These are phyloP conservation scores for Triticum turgidum DNA, from an alignment of 176 grass and related monocot genomes.

Conservation along the genomic window DNA sequence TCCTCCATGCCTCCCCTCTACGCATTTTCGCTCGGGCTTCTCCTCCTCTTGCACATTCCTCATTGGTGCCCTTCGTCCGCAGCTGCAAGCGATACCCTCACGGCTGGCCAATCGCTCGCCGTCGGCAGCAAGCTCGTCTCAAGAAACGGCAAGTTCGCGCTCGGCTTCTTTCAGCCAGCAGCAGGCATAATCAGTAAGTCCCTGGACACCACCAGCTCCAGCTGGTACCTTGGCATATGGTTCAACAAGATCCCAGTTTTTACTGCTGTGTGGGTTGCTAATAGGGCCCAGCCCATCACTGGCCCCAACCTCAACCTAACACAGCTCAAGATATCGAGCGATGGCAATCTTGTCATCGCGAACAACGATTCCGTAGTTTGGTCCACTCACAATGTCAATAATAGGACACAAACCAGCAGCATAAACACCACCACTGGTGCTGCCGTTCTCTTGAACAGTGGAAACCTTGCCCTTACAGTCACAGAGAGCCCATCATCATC, in stretches of 20 bases:
- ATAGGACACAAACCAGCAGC: not conserved
- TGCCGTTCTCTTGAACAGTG: not conserved
- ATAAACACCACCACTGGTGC: not conserved
- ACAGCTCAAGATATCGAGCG: not conserved
- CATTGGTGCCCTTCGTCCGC: not conserved
- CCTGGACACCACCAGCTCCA: not conserved
- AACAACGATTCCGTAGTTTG: not conserved
- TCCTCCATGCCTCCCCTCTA: not conserved
- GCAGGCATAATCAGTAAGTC: not conserved
- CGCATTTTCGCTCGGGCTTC: not conserved
- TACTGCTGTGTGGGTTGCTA: not conserved
- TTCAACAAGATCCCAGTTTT: not conserved
- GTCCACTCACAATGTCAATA: not conserved
- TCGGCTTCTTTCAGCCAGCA: slow-evolving; percentile 52
- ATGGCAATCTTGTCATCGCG: not conserved
- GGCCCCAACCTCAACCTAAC: not conserved
- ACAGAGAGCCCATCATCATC: not conserved
- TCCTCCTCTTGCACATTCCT: not conserved
- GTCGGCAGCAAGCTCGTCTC: slow-evolving; percentile 44
- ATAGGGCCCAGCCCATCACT: not conserved
- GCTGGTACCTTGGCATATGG: not conserved
- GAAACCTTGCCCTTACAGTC: not conserved
- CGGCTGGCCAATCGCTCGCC: not conserved
- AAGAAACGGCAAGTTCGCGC: slow-evolving; percentile 31
- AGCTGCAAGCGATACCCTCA: not conserved